phyloP scores from a whole-genome alignment of 2,329 filamentous ascomycete species.

The Xylaria multiplex region DNA sequence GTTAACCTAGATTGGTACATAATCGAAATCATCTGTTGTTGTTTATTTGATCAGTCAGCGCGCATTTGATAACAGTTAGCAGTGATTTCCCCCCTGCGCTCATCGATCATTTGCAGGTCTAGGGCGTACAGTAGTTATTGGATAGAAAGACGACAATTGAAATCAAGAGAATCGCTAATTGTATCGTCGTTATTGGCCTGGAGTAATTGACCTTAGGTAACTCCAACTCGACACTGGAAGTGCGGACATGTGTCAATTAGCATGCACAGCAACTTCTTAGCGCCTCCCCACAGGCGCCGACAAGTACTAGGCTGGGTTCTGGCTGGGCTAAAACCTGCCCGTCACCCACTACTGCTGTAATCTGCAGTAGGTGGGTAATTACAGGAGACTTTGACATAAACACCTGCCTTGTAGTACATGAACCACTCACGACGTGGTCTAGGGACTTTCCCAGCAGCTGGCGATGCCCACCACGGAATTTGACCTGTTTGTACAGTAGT shows the following conservation, averaged over 20 bases:
- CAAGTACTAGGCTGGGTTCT: neutral
- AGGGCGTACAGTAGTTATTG: too few species aligned
- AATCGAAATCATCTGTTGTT: too few species aligned
- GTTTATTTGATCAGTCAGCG: too few species aligned
- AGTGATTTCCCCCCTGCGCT: too few species aligned
- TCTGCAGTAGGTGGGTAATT: neutral
- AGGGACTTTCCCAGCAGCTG: neutral
- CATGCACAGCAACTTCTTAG: neutral
- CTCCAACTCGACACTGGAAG: too few species aligned
- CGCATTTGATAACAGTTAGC: too few species aligned
- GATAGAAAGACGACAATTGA: too few species aligned
- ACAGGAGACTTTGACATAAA: neutral
- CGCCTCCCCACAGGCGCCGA: slow-evolving; percentile 1
- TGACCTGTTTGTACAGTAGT: neutral
- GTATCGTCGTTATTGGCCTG: neutral
- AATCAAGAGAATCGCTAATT: neutral
- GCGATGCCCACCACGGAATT: slow-evolving; percentile 15
- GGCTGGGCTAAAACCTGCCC: slow-evolving; percentile 9
- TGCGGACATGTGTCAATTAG: neutral
- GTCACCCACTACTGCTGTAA: neutral
- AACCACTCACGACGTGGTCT: too few species aligned
- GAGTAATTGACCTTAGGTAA: neutral
- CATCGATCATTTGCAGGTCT: too few species aligned
- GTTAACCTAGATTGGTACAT: too few species aligned
- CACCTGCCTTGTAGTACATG: neutral